phyloP scores from a whole-genome alignment of 2,329 filamentous ascomycete genomes.

The Myriosclerotinia scirpicola region DNA sequence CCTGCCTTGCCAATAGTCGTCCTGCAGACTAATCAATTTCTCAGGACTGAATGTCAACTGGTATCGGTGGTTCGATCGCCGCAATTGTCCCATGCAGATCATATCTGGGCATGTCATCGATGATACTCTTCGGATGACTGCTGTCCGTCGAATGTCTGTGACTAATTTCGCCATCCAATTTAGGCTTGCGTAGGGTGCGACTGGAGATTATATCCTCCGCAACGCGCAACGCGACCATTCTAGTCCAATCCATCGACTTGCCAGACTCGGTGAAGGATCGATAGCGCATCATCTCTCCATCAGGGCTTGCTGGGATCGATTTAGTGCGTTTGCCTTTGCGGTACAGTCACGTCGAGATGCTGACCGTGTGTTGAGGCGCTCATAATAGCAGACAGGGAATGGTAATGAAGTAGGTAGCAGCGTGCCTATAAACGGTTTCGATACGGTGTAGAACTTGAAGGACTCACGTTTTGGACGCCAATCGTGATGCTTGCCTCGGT shows the following conservation, averaged over 20 bases:
- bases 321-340: constrained; percentile 5
- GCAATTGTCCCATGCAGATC: background rate
- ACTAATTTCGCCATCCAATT: background rate
- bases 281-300: background rate
- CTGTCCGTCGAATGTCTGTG: background rate
- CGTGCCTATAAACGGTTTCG: background rate
- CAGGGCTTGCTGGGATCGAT: background rate
- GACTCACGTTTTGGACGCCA: background rate
- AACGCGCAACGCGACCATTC: background rate
- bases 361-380: background rate
- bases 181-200: background rate
- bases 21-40: constrained; percentile 7
- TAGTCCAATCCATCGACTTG: background rate
- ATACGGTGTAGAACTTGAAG: background rate
- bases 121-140: background rate
- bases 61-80: background rate
- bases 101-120: background rate
- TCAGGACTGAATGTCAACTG: background rate
- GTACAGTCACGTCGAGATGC: background rate
- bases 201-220: background rate
- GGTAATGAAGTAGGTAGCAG: background rate
- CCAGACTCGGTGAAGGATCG: constrained; percentile 6
- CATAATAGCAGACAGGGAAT: background rate
- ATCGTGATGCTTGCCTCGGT: background rate
- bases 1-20: background rate